phyloP scores from a whole-genome alignment of 2,329 filamentous ascomycete species.

The Blumeria hordei region DNA sequence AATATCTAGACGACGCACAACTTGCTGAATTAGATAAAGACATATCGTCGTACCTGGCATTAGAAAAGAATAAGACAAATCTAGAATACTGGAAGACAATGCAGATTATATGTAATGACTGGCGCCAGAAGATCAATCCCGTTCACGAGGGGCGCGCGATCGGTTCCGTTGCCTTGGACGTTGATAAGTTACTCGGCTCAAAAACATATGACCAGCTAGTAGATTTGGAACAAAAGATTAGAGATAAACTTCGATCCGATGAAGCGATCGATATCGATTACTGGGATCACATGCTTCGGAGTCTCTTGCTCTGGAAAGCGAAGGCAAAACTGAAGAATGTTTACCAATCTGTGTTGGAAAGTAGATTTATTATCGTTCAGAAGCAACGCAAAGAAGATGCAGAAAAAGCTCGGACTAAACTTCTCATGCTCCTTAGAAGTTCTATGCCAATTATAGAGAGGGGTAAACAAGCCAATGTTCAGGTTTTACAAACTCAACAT shows the following conservation, averaged over 20 bases:
- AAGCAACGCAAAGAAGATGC: conserved; percentile 47
- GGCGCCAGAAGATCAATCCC: conserved; percentile 38
- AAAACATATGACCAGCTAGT: conserved; percentile 78
- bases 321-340: conserved; percentile 62
- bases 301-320: conserved; percentile 73
- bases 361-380: conserved; percentile 39
- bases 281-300: conserved; percentile 80
- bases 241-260: conserved; percentile 61
- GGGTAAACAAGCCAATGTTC: neutral
- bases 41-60: conserved; percentile 51
- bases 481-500: conserved; percentile 3
- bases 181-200: conserved; percentile 64
- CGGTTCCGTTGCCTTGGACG: conserved; percentile 61
- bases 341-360: conserved; percentile 49
- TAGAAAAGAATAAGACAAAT: conserved; percentile 60
- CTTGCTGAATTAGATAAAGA: conserved; percentile 59
- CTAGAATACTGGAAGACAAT: conserved; percentile 84
- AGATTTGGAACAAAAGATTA: conserved; percentile 66
- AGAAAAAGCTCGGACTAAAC: conserved; percentile 24
- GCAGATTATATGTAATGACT: conserved; percentile 59
- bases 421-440: conserved; percentile 14
- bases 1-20: conserved; percentile 40
- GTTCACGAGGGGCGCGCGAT: conserved; percentile 44
- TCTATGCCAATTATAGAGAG: neutral
- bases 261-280: conserved; percentile 85